A percentile compares a stretch with the other conserved stretches of the same genome.
These are phyloP conservation scores for Vanrija sp. DNA, from an alignment of 1,284 basidiomycete genomes.

Conservation along the genomic window DNA sequence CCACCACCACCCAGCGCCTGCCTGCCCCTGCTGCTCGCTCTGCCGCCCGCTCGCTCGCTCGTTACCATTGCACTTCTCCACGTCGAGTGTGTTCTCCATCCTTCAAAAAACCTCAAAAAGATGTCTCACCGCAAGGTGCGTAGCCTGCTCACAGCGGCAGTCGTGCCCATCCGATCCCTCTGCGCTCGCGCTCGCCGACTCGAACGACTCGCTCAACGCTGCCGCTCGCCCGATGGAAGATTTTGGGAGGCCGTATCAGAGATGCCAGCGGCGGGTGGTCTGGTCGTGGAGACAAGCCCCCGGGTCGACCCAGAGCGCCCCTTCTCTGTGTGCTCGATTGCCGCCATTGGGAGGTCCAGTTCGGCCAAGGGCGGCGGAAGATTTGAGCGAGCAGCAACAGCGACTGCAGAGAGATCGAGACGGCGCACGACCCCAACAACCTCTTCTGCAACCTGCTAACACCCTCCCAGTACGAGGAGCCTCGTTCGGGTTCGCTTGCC, in stretches of 20 bases:
- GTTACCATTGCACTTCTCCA: neutral
- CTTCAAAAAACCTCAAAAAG: slow-evolving; percentile 21
- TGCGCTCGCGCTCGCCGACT: neutral
- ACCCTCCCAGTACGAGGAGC: slow-evolving; percentile 75
- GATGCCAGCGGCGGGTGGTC: neutral
- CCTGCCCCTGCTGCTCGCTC: too few relatives aligned
- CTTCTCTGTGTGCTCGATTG: too few relatives aligned
- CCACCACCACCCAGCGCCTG: too few relatives aligned
- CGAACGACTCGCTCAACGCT: neutral
- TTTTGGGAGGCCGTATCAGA: neutral
- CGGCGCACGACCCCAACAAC: neutral
- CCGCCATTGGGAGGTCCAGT: too few relatives aligned
- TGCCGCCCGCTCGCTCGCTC: neutral
- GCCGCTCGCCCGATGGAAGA: neutral
- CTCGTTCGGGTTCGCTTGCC: slow-evolving; percentile 85
- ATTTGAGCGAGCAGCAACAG: neutral
- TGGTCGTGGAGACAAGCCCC: too few relatives aligned
- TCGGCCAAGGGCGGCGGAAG: too few relatives aligned
- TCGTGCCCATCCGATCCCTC: neutral
- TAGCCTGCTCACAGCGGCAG: neutral
- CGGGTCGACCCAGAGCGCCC: too few relatives aligned
- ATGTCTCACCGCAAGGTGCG: slow-evolving; percentile 48
- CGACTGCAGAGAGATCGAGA: neutral
- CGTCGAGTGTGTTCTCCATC: neutral
- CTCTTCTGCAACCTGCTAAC: slow-evolving; percentile 9